A percentile compares a stretch with the other conserved stretches of the same genome.
Conservation (phyloP, 495 filamentous ascomycete genomes). For the Jackrogersella minutella region DNA sequence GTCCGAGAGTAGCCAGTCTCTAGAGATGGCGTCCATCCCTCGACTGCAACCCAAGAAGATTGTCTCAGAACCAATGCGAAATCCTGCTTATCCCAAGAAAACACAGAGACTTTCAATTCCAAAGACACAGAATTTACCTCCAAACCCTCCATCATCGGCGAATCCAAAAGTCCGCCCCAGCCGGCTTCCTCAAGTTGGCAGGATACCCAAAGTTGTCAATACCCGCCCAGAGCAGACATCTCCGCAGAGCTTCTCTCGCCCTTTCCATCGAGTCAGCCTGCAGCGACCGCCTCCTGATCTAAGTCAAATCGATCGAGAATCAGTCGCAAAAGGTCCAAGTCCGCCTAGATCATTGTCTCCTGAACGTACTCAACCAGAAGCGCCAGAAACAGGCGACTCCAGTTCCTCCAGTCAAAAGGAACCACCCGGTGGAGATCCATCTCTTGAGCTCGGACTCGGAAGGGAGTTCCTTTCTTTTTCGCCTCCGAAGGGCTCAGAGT, state of each 20-base stretch:
- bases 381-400: slow-evolving; percentile 24
- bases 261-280: slow-evolving; percentile 63
- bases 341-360: slow-evolving; percentile 52
- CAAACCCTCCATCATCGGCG: slow-evolving; percentile 1
- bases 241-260: slow-evolving; percentile 85
- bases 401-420: slow-evolving; percentile 37
- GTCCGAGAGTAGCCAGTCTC: slow-evolving; percentile 37
- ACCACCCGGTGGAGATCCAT: slow-evolving; percentile 23
- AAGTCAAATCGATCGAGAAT: slow-evolving; percentile 49
- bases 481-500: slow-evolving; percentile 71
- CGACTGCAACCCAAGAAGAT: background rate
- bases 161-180: slow-evolving; percentile 47
- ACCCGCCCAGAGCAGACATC: slow-evolving; percentile 74
- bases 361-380: slow-evolving; percentile 43
- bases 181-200: slow-evolving; percentile 79
- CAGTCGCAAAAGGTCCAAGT: slow-evolving; percentile 58
- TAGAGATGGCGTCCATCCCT: slow-evolving; percentile 4
- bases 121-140: background rate
- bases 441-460: slow-evolving; percentile 24
- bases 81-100: slow-evolving; percentile 2
- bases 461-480: slow-evolving; percentile 77
- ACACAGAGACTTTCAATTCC: background rate
- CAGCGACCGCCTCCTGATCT: slow-evolving; percentile 51
- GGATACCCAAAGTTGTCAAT: slow-evolving; percentile 88
- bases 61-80: background rate